These are phyloP conservation scores for Elsinoe batatas DNA, from an alignment of 2,329 filamentous ascomycete genomes.

Conservation along the genomic window DNA sequence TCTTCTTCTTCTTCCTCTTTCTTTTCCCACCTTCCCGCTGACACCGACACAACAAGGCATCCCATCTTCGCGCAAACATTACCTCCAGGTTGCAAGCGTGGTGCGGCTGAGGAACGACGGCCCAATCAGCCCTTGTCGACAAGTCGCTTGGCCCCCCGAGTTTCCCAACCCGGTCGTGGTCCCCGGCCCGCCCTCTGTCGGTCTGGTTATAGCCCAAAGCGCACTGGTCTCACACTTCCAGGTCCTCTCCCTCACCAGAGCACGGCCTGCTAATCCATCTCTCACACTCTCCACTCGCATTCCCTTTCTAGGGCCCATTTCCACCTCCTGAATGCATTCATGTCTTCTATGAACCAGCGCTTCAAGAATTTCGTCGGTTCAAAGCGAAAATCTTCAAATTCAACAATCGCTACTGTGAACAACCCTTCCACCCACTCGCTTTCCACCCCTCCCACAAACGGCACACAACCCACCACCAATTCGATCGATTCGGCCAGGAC, in stretches of 20 bases:
- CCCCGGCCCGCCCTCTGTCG: neutral
- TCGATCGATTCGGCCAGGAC: constrained; percentile 16
- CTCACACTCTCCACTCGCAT: neutral
- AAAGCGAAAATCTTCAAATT: constrained; percentile 62
- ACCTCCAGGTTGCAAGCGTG: neutral
- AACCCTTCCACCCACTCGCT: constrained; percentile 28
- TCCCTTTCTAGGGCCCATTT: constrained; percentile 2
- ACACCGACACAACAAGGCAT: neutral
- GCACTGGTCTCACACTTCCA: neutral
- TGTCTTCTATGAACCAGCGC: constrained; percentile 60
- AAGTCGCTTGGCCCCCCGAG: neutral
- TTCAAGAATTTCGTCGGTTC: constrained; percentile 73
- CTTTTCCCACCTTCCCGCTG: neutral
- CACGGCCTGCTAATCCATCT: neutral
- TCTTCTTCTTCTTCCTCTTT: neutral
- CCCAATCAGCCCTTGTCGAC: constrained; percentile 1
- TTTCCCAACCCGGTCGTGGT: neutral
- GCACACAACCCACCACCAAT: constrained; percentile 29
- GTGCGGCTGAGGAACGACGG: constrained; percentile 7
- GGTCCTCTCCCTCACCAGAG: neutral
- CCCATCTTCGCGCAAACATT: neutral
- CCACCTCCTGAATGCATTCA: constrained; percentile 16
- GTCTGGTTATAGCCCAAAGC: constrained; percentile 2
- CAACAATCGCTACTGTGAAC: constrained; percentile 27
- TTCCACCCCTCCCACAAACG: constrained; percentile 15